These are phyloP conservation scores for Silybum marianum DNA, from an alignment of 129 eudicot genomes.

Conservation along the genomic window DNA sequence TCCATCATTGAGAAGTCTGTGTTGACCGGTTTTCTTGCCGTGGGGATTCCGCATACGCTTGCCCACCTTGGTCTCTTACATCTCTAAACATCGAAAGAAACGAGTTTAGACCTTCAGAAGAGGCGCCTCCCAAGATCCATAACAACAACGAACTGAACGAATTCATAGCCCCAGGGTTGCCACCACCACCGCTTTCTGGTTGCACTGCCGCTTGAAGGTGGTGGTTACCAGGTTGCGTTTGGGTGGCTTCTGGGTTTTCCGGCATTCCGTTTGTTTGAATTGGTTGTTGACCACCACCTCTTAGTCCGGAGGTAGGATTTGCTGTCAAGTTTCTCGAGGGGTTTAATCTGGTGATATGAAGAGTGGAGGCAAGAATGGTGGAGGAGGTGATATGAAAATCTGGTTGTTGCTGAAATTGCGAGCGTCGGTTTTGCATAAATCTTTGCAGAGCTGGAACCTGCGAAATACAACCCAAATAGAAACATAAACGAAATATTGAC, in stretches of 20 bases:
- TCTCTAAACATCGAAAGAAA: conserved; percentile 86
- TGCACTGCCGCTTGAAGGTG: conserved; percentile 50
- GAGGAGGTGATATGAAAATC: conserved; percentile 94
- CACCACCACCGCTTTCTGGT: conserved; percentile 42
- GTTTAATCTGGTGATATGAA: conserved; percentile 87
- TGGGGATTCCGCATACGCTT: conserved; percentile 53
- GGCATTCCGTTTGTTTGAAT: conserved; percentile 38
- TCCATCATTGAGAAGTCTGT: conserved; percentile 42
- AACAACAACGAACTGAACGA: conserved; percentile 84
- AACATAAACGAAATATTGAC: background rate
- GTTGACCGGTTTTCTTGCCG: conserved; percentile 55
- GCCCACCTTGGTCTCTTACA: conserved; percentile 73
- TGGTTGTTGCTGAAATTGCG: conserved; percentile 94
- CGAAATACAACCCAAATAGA: background rate
- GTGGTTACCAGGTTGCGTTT: conserved; percentile 44
- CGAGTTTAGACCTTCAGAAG: conserved; percentile 89
- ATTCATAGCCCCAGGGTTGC: conserved; percentile 69
- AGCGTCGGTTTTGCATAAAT: conserved; percentile 80
- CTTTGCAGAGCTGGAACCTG: conserved; percentile 98
- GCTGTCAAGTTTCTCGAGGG: conserved; percentile 49
- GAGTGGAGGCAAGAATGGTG: conserved; percentile 92
- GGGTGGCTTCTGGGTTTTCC: conserved; percentile 39
- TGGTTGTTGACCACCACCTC: conserved; percentile 37
- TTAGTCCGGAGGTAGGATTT: conserved; percentile 32
- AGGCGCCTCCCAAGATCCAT: conserved; percentile 90